A percentile compares a stretch with the other conserved stretches of the same genome.
These are phyloP conservation scores for Aspergillus tanneri DNA, from an alignment of 2,329 filamentous ascomycete species.

Conservation along the genomic window DNA sequence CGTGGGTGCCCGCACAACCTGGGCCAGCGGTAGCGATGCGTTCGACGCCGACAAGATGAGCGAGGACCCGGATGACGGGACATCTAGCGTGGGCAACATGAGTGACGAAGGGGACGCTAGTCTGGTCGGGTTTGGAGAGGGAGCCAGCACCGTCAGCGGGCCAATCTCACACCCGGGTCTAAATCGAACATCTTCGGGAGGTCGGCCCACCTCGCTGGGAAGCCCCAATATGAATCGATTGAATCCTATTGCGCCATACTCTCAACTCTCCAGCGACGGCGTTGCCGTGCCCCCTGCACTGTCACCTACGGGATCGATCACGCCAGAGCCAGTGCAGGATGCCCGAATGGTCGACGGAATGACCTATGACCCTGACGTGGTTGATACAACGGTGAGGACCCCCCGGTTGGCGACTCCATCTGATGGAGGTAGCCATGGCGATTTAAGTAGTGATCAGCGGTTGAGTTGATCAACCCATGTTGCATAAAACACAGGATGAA, in stretches of 20 bases:
- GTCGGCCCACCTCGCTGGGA: slow-evolving; percentile 41
- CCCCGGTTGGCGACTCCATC: slow-evolving; percentile 51
- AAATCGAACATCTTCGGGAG: slow-evolving; percentile 36
- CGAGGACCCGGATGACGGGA: slow-evolving; percentile 66
- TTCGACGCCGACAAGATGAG: slow-evolving; percentile 57
- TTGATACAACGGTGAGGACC: slow-evolving; percentile 64
- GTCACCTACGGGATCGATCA: slow-evolving; percentile 38
- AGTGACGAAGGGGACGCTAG: slow-evolving; percentile 82
- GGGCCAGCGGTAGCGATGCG: slow-evolving; percentile 64
- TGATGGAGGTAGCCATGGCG: slow-evolving; percentile 10
- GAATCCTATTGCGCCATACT: slow-evolving; percentile 29
- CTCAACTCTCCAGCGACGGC: slow-evolving; percentile 34
- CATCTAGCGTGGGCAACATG: slow-evolving; percentile 71
- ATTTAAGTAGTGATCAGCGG: slow-evolving; percentile 1
- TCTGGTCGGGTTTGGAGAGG: slow-evolving; percentile 89
- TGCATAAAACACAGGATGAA: background rate
- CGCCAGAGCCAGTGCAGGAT: slow-evolving; percentile 49
- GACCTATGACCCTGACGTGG: slow-evolving; percentile 60
- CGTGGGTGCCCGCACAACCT: slow-evolving; percentile 65
- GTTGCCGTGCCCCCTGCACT: slow-evolving; percentile 38
- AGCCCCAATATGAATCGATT: slow-evolving; percentile 38
- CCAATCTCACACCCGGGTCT: slow-evolving; percentile 64
- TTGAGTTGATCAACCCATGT: background rate
- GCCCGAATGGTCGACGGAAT: slow-evolving; percentile 68
- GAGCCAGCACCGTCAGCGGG: slow-evolving; percentile 79